phyloP scores from a whole-genome alignment of 768 basidiomycete genomes.

The Suillus spraguei region DNA sequence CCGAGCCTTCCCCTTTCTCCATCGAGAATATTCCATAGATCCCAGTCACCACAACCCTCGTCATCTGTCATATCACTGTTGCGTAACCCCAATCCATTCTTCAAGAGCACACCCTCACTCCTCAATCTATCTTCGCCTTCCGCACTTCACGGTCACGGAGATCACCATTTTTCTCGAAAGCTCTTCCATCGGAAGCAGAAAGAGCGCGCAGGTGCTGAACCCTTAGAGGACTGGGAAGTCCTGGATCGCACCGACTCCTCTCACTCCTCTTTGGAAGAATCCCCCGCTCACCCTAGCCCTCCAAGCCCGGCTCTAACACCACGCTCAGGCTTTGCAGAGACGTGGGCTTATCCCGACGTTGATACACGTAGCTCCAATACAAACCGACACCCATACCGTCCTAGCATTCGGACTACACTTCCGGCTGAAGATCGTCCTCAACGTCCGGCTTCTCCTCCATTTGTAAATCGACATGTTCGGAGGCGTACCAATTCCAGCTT shows the following conservation, averaged over 20 bases:
- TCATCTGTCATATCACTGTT: constrained; percentile 36
- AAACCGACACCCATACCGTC: constrained; percentile 5
- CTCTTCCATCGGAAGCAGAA: constrained; percentile 38
- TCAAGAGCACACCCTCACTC: constrained; percentile 36
- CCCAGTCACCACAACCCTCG: constrained; percentile 36
- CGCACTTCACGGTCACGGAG: constrained; percentile 27
- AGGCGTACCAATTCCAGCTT: constrained; percentile 34
- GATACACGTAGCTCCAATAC: background rate
- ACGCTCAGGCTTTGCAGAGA: constrained; percentile 5
- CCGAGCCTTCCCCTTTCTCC: constrained; percentile 33
- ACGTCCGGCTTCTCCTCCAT: constrained; percentile 36
- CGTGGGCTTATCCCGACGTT: constrained; percentile 2
- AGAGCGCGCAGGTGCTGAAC: constrained; percentile 36
- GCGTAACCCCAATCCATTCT: constrained; percentile 37
- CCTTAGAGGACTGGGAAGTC: constrained; percentile 36
- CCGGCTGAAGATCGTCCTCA: constrained; percentile 8
- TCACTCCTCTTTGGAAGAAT: constrained; percentile 27
- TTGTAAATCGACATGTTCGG: constrained; percentile 35
- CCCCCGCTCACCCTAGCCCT: constrained; percentile 23
- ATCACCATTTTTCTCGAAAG: constrained; percentile 31
- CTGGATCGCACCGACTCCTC: constrained; percentile 31
- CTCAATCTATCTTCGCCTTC: constrained; percentile 33
- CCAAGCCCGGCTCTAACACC: constrained; percentile 21
- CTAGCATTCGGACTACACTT: background rate
- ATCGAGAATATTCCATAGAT: constrained; percentile 34